Conservation (phyloP, 1,284 basidiomycete genomes). For the Singerocomus inundabilis region DNA sequence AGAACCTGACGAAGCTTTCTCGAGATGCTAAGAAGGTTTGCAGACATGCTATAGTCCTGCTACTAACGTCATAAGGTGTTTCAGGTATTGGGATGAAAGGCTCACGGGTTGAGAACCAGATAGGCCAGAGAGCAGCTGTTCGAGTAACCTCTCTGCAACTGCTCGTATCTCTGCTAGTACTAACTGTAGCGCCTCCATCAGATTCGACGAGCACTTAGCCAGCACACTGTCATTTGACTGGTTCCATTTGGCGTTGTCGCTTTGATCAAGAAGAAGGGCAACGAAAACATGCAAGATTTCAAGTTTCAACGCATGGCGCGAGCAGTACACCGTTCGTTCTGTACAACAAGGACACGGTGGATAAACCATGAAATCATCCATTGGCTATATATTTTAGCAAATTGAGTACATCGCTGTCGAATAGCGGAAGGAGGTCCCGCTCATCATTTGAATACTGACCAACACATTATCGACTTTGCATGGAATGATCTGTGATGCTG, state of each 20-base stretch:
- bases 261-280: conserved; percentile 29
- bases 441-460: conserved; percentile 29
- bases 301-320: conserved; percentile 28
- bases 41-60: conserved; percentile 23
- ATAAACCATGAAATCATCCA: conserved; percentile 41
- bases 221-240: background rate
- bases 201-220: conserved; percentile 10
- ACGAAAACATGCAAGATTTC: conserved; percentile 32
- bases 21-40: conserved; percentile 38
- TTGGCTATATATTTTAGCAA: conserved; percentile 35
- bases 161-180: conserved; percentile 24
- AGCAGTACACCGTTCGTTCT: conserved; percentile 19
- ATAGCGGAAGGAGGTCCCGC: conserved; percentile 15
- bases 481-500: conserved; percentile 5
- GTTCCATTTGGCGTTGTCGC: conserved; percentile 3
- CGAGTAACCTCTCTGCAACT: conserved; percentile 19
- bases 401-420: conserved; percentile 31
- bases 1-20: conserved; percentile 36
- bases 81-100: background rate
- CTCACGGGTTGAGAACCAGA: conserved; percentile 14
- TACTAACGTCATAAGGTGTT: background rate
- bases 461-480: conserved; percentile 14
- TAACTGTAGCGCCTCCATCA: conserved; percentile 25
- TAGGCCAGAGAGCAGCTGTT: conserved; percentile 21
- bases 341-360: conserved; percentile 34